Evolutionary conservation across 2,329 filamentous ascomycete genomes (phyloP), one percentile per base, ranked within the genome.

Genomic region (Myriosclerotinia scirpicola): DNA sequence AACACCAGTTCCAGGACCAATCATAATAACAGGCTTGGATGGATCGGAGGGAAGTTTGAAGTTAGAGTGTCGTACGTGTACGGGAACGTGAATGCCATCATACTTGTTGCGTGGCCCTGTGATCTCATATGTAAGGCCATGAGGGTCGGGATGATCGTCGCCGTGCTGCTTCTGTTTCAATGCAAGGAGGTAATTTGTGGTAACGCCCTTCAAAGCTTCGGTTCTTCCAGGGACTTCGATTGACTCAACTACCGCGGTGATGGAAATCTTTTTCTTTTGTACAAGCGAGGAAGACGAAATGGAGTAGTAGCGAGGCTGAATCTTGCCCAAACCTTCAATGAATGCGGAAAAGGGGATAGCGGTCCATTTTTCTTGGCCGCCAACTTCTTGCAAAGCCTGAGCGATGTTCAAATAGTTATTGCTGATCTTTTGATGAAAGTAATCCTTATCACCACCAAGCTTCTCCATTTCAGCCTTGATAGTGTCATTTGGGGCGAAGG

Each of bases 11-110:
- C 95, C 95, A 15, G 95, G 95, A 34, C 95, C 95, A 73, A 98
- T 87, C 88, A 97, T 93, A 78, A 99, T 96, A 73, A 99, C 83
- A 40, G 95, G 95, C 80, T 96, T 96, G 59, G 90, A 87, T 5
- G 95, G 93, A 75, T 99, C 93, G 20, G 95, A 97, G 11, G 95
- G 95, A 40, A 99, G 87, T 83, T 98, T 98, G 87, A 99, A 99
- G 83, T 98, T 99, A 71, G 95, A 98, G 81, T 97, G 94, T 71
- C 95, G 92, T 68, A 99, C 88, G 77, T 99, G 95, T 17, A 99
- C 92, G 3, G 95, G 95, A 34, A 98, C 90, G 76, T 96, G 93
- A 68, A 97, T 89, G 69, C 94, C 94, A 75, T 97, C 92, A 79
- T 98, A 99, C 81, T 96, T 98, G 84, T 97, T 96, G 75, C 95